Evolutionary conservation across 116 monocot species (phyloP).

Genomic region (Phalaenopsis hybrid): DNA sequence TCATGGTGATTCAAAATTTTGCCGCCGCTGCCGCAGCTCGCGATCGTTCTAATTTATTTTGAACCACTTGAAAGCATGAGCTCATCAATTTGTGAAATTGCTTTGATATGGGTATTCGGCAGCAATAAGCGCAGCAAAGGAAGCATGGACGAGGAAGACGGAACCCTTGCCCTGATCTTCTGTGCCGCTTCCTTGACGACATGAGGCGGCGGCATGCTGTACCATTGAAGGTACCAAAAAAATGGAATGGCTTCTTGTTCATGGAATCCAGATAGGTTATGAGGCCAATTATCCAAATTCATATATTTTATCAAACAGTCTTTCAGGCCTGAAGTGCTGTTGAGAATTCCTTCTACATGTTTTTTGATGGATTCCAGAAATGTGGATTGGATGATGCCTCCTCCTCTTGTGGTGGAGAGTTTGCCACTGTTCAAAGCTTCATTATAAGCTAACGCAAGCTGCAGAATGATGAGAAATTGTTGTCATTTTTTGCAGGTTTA

Average conservation of each 20-base stretch:
- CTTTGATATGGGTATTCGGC: constrained; percentile 40
- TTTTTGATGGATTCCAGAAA: constrained; percentile 73
- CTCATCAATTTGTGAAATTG: constrained; percentile 49
- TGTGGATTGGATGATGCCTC: constrained; percentile 52
- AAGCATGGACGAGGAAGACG: constrained; percentile 21
- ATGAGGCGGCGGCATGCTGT: constrained; percentile 47
- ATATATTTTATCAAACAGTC: constrained; percentile 42
- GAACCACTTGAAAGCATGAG: constrained; percentile 9
- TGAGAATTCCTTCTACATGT: constrained; percentile 62
- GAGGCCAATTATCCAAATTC: constrained; percentile 40
- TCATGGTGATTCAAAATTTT: too few species aligned
- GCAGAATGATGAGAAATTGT: not conserved
- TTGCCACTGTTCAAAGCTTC: constrained; percentile 58
- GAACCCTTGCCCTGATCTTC: constrained; percentile 36
- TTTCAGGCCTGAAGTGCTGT: constrained; percentile 18
- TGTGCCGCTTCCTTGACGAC: constrained; percentile 34
- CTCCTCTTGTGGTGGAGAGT: constrained; percentile 32
- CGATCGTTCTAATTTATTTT: not conserved
- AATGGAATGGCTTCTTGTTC: constrained; percentile 35
- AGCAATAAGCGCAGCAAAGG: constrained; percentile 62
- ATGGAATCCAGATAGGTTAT: not conserved
- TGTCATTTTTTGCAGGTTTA: not conserved
- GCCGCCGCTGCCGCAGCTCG: too few species aligned
- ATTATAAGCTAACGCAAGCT: constrained; percentile 82
- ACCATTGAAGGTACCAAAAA: constrained; percentile 92